phyloP scores from a whole-genome alignment of 305 asterid genomes.

The Fraxinus paxiana region DNA sequence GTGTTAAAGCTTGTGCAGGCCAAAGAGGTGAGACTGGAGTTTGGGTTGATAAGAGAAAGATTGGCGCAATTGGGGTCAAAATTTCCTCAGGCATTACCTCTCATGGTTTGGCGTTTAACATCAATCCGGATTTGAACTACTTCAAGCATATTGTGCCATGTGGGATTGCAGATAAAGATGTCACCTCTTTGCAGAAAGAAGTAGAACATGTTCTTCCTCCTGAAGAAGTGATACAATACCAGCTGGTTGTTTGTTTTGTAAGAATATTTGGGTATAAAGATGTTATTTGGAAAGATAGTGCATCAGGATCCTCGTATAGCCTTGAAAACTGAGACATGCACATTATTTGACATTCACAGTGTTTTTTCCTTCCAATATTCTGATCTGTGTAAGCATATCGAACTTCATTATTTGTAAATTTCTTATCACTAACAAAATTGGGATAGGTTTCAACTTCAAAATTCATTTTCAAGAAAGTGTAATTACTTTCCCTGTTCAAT shows the following conservation, averaged over 20 bases:
- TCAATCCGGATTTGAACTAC: constrained; percentile 66
- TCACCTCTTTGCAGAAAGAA: constrained; percentile 69
- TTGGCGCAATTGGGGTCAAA: constrained; percentile 76
- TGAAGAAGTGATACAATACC: constrained; percentile 55
- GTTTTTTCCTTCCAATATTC: not conserved
- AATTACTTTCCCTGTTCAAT: not conserved
- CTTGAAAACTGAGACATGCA: not conserved
- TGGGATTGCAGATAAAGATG: constrained; percentile 76
- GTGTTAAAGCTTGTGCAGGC: constrained; percentile 61
- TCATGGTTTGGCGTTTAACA: constrained; percentile 75
- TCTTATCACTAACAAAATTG: not conserved
- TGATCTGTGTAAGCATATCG: not conserved
- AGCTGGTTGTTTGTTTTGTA: constrained; percentile 54
- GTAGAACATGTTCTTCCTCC: constrained; percentile 44
- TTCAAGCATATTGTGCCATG: constrained; percentile 85
- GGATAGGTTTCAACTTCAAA: not conserved
- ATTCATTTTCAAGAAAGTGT: not conserved
- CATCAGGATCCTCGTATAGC: constrained; percentile 12
- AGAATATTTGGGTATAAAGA: constrained; percentile 47
- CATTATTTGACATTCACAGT: not conserved
- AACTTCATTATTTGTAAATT: not conserved
- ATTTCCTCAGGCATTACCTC: constrained; percentile 74
- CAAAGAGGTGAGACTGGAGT: constrained; percentile 64
- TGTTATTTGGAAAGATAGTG: constrained; percentile 40
- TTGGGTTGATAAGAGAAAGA: constrained; percentile 70